Evolutionary conservation across 768 basidiomycete species (phyloP), one percentile per base, ranked within the genome.

Genomic region (Kwoniella shandongensis): DNA sequence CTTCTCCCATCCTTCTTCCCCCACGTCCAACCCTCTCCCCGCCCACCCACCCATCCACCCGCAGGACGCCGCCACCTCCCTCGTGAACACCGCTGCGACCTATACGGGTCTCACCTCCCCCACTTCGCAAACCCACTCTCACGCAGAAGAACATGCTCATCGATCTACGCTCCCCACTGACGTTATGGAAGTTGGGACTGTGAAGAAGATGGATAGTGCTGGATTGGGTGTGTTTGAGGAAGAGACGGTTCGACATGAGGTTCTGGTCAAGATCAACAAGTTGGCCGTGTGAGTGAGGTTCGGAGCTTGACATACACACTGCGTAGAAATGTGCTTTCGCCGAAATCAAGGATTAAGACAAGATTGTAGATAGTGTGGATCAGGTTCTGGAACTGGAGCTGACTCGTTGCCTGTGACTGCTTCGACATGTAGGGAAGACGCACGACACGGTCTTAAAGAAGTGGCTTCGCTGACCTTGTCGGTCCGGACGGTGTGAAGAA

Each of bases 251-350:
- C 61, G 66, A 42, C 73, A 74, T 57, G 73, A 66, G 50, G 60
- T 72, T 4, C 52, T 74, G 61, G 68, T 74, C 29, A 69, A 74
- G 66, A 65, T 74, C 54, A 74, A 74, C 50, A 62, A 74, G 54
- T 63, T 74, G 44, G 72, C 69, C 18, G 41, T 59, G 69, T 71
- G 50, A 60, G 69, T 67, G 11, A 41, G 23, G 26, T 12, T 23
- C 27, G 15, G 5, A 10, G 25, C 27, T 45, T 18, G n/a, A 15
- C 40, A n/a, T 41, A n/a, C n/a, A n/a, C n/a, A n/a, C n/a, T n/a
- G n/a, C n/a, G n/a, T n/a, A n/a, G n/a, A n/a, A n/a, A n/a, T n/a
- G n/a, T n/a, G n/a, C n/a, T n/a, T n/a, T n/a, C n/a, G n/a, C n/a
- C n/a, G n/a, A n/a, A n/a, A n/a, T n/a, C n/a, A n/a, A n/a, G n/a